Evolutionary conservation across 192 early-diverging fungal species (phyloP), one percentile per base, ranked within the genome.

Genomic region (Coemansia sp.): DNA sequence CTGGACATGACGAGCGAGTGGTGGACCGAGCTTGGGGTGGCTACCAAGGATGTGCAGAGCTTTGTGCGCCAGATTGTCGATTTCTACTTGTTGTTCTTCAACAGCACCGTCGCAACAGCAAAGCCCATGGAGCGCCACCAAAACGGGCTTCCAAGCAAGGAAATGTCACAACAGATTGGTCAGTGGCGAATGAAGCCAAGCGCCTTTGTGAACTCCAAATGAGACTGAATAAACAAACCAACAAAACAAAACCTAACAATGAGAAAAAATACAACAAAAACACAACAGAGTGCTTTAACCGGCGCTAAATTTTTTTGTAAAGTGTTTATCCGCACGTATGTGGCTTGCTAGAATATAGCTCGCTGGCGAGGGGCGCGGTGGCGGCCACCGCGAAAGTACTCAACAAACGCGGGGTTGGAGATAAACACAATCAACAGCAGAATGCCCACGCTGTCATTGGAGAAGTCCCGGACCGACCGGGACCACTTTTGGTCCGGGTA

Each of bases 41-140:
- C 67, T 18, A 74, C 71, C 5, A 19, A 47, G 14, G 71, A 73
- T 27, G 67, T 79, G 10, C 61, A 60, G 59, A 49, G 69, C 58
- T 81, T 81, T 73, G 70, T 75, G 38, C 56, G 69, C n/a, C 79
- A 81, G 38, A 73, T 73, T 49, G 67, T 65, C 18, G 79, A 81
- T 27, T 81, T 81, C 52, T 77, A 81, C 59, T 12, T 69, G 58
- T 23, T 72, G 48, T 79, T 73, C 29, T 69, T 70, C 54, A 72
- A 64, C 56, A 69, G 66, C 52, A 58, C 58, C 4, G 53, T 65
- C 3, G 62, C 67, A 8, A 56, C 76, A 10, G 10, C 28, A 29
- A 4, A 44, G 7, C 19, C 8, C 18, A 44, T 44, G 16, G 43
- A 44, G 43, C 43, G 43, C 43, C 43, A 44, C 43, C 43, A 44